These are phyloP conservation scores for Oryza longistaminata DNA, from an alignment of 176 grass and related monocot genomes.

Conservation along the genomic window DNA sequence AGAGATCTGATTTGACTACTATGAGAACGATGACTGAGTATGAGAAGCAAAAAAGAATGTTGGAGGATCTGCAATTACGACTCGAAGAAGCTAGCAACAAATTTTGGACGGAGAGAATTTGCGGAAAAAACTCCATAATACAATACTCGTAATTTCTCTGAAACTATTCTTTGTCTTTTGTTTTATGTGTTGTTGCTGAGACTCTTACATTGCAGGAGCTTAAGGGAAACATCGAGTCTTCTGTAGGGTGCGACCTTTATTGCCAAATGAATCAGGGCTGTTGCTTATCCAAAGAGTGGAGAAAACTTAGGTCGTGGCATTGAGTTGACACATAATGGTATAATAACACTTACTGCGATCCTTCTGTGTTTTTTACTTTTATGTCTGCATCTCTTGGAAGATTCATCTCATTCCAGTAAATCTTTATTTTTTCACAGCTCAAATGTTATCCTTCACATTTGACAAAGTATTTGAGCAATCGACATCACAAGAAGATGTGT, in stretches of 20 bases:
- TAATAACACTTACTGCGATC: neutral
- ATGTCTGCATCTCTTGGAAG: neutral
- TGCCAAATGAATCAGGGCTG: constrained; percentile 54
- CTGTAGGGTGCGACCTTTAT: constrained; percentile 73
- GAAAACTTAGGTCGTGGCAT: constrained; percentile 72
- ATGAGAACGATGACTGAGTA: constrained; percentile 48
- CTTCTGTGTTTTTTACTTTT: neutral
- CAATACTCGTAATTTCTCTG: constrained; percentile 55
- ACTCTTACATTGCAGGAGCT: constrained; percentile 59
- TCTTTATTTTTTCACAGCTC: constrained; percentile 47
- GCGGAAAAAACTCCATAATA: constrained; percentile 79
- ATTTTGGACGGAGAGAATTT: constrained; percentile 72
- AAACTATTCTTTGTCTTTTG: neutral
- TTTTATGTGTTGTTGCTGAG: constrained; percentile 2
- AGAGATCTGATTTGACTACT: constrained; percentile 67
- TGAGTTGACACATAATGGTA: constrained; percentile 75
- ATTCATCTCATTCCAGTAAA: neutral
- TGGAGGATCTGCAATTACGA: constrained; percentile 54
- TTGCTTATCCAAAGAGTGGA: constrained; percentile 70
- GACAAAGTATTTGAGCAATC: constrained; percentile 81
- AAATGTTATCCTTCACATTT: constrained; percentile 83
- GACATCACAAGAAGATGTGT: constrained; percentile 87
- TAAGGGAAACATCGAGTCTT: constrained; percentile 97
- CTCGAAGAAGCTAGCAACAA: constrained; percentile 66
- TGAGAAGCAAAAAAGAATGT: constrained; percentile 61